Conservation (phyloP, 768 basidiomycete species). For the Phylloporus rhodoxanthus region DNA sequence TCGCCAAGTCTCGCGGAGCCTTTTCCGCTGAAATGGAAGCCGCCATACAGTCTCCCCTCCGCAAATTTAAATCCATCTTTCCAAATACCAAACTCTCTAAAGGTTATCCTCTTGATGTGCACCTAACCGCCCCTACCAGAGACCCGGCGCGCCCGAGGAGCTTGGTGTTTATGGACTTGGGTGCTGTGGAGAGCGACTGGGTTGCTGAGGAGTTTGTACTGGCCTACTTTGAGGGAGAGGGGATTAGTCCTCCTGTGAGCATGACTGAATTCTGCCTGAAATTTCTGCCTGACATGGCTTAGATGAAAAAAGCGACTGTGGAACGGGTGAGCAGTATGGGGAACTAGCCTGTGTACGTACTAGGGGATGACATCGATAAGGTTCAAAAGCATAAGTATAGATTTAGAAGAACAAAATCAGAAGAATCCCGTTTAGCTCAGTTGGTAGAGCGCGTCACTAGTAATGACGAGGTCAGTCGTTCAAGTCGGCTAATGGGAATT, state of each 20-base stretch:
- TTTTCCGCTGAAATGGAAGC: conserved; percentile 57
- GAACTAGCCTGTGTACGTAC: conserved; percentile 9
- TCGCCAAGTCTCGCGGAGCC: conserved; percentile 44
- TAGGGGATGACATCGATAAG: not conserved
- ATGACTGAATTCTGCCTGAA: not conserved
- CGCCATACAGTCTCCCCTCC: conserved; percentile 54
- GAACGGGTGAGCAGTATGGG: conserved; percentile 21
- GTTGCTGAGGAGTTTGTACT: conserved; percentile 66
- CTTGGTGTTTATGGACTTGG: conserved; percentile 67
- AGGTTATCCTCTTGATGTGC: conserved; percentile 61
- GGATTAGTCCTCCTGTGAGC: conserved; percentile 67
- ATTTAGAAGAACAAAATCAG: too few species aligned
- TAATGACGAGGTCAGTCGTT: conserved; percentile 69
- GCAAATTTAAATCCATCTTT: conserved; percentile 71
- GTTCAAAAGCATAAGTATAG: not conserved
- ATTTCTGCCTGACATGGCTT: not conserved
- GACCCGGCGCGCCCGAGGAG: conserved; percentile 44
- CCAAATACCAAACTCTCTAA: conserved; percentile 65
- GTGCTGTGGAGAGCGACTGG: conserved; percentile 67
- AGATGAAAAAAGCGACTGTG: conserved; percentile 28
- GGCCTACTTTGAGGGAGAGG: conserved; percentile 68
- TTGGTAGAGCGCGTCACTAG: conserved; percentile 65
- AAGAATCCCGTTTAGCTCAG: conserved; percentile 34
- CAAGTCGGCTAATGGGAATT: conserved; percentile 48
- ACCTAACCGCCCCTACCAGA: conserved; percentile 49